These are phyloP conservation scores for Rhizopogon sp. DNA, from an alignment of 768 basidiomycete genomes.

Conservation along the genomic window DNA sequence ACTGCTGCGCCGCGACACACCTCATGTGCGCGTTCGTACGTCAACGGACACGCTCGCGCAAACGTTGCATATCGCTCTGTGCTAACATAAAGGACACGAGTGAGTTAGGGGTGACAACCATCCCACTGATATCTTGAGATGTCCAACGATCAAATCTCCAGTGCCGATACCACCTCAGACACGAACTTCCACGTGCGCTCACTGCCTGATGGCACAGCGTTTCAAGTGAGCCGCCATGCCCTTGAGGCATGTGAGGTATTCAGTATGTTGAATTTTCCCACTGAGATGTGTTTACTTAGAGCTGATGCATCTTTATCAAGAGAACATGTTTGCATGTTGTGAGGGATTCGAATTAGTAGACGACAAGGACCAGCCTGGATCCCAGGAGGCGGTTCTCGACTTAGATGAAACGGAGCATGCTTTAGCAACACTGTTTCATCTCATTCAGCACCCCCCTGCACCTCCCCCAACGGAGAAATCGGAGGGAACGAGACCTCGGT, in stretches of 20 bases:
- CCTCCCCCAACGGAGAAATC: constrained; percentile 33
- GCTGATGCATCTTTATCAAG: constrained; percentile 28
- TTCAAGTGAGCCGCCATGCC: constrained; percentile 43
- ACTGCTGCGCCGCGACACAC: not conserved
- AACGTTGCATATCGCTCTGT: not conserved
- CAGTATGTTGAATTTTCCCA: constrained; percentile 34
- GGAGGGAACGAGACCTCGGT: constrained; percentile 24
- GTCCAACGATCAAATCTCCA: not conserved
- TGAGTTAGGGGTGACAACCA: not conserved
- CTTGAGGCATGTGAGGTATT: constrained; percentile 59
- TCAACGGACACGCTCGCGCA: not conserved
- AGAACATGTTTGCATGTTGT: constrained; percentile 66
- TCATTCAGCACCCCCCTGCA: constrained; percentile 51
- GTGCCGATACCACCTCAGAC: constrained; percentile 13
- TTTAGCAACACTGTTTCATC: constrained; percentile 45
- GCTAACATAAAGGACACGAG: not conserved
- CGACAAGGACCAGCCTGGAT: constrained; percentile 6
- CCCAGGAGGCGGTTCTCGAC: constrained; percentile 36
- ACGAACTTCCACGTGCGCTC: constrained; percentile 57
- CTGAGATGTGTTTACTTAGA: not conserved
- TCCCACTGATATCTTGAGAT: not conserved
- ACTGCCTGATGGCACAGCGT: constrained; percentile 43
- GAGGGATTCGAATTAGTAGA: constrained; percentile 22
- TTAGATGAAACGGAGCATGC: constrained; percentile 48
- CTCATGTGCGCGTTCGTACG: not conserved